Evolutionary conservation across 1,284 basidiomycete species (phyloP).

Genomic region (Cerioporus squamosus): DNA sequence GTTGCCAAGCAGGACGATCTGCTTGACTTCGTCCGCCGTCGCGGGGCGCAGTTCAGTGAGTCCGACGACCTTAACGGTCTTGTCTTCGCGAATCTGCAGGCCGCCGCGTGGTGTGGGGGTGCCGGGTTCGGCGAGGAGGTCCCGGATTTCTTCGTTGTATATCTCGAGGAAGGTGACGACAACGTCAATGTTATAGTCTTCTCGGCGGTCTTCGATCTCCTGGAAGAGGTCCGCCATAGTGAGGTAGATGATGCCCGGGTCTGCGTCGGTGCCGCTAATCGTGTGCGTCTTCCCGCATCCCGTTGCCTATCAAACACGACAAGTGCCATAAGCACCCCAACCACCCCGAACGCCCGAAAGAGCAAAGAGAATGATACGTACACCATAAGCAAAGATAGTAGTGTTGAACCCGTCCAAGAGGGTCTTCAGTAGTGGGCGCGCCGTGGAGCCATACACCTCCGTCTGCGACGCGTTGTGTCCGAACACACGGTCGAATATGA

Average conservation of each 20-base stretch:
- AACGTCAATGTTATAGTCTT: slow-evolving; percentile 85
- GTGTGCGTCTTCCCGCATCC: slow-evolving; percentile 99
- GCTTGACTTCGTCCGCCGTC: slow-evolving; percentile 90
- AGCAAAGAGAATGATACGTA: slow-evolving; percentile 48
- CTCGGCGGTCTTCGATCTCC: slow-evolving; percentile 82
- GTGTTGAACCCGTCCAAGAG: slow-evolving; percentile 95
- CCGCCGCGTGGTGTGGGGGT: slow-evolving; percentile 74
- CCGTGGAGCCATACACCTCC: slow-evolving; percentile 86
- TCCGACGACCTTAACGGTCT: slow-evolving; percentile 87
- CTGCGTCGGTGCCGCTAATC: slow-evolving; percentile 85
- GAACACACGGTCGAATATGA: slow-evolving; percentile 95
- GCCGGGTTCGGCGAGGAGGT: slow-evolving; percentile 83
- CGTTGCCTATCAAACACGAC: slow-evolving; percentile 73
- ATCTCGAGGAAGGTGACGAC: slow-evolving; percentile 95
- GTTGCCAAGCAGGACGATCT: slow-evolving; percentile 90
- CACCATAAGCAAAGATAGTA: slow-evolving; percentile 97
- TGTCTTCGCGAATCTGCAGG: slow-evolving; percentile 92
- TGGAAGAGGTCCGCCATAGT: slow-evolving; percentile 97
- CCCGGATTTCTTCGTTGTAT: slow-evolving; percentile 98
- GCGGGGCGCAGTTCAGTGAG: slow-evolving; percentile 80
- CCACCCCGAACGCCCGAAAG: slow-evolving; percentile 7
- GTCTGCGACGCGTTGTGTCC: slow-evolving; percentile 78
- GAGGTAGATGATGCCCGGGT: slow-evolving; percentile 93
- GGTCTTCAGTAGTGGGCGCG: slow-evolving; percentile 81
- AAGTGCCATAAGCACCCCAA: slow-evolving; percentile 11